phyloP scores from a whole-genome alignment of 2,329 filamentous ascomycete species.

The Ustulina deusta region DNA sequence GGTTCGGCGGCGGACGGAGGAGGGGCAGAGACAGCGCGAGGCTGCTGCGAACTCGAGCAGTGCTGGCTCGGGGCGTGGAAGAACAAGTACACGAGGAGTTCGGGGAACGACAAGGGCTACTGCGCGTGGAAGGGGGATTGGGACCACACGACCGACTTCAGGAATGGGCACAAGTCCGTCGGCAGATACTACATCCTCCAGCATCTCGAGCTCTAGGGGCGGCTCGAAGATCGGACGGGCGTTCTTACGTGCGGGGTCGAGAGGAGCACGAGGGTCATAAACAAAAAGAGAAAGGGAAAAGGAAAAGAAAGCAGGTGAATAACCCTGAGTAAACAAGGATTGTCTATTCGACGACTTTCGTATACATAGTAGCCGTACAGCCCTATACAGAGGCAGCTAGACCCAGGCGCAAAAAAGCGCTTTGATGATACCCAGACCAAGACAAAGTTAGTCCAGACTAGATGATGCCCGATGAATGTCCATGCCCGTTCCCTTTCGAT shows the following conservation, averaged over 20 bases:
- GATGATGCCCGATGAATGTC: constrained; percentile 12
- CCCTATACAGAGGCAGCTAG: constrained; percentile 16
- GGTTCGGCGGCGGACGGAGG: constrained; percentile 72
- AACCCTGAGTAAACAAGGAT: neutral
- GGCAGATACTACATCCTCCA: constrained; percentile 48
- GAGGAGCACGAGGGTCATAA: constrained; percentile 58
- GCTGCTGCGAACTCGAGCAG: constrained; percentile 45
- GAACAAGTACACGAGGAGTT: constrained; percentile 31
- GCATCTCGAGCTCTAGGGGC: constrained; percentile 50
- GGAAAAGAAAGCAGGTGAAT: neutral
- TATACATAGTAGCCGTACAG: constrained; percentile 5
- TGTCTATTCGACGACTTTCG: constrained; percentile 24
- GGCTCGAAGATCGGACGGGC: constrained; percentile 61
- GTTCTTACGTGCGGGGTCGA: constrained; percentile 65
- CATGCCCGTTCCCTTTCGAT: constrained; percentile 5
- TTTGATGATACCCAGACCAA: constrained; percentile 31
- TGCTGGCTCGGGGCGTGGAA: constrained; percentile 29
- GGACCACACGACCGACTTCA: constrained; percentile 47
- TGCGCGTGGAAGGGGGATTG: constrained; percentile 33
- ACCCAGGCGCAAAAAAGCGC: constrained; percentile 16
- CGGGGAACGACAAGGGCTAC: constrained; percentile 35
- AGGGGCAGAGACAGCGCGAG: constrained; percentile 64
- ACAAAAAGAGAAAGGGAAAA: neutral
- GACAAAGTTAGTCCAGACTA: neutral
- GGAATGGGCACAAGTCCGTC: constrained; percentile 51